A percentile compares a stretch with the other conserved stretches of the same genome.
Evolutionary conservation across 2,329 filamentous ascomycete species (phyloP).

Genomic region (Plenodomus tracheiphilus): DNA sequence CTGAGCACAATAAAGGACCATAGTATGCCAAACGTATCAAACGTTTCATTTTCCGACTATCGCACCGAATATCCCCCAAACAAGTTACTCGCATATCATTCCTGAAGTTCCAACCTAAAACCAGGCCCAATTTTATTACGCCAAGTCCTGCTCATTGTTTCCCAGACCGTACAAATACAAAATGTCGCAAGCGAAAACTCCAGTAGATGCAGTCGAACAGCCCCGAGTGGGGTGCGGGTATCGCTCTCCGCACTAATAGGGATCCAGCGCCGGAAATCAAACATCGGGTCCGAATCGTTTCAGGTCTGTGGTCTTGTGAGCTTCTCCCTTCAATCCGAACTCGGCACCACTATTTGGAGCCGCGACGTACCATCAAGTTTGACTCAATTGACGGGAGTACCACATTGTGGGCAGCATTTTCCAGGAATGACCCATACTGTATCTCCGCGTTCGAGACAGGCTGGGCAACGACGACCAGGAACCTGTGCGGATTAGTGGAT

Average conservation of each 20-base stretch:
- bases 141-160: not conserved
- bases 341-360: too few species aligned
- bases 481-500: too few species aligned
- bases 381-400: conserved; percentile 46
- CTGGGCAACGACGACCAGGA: conserved; percentile 45
- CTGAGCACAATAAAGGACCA: too few species aligned
- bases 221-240: conserved; percentile 17
- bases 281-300: too few species aligned
- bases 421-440: conserved; percentile 48
- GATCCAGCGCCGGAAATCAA: conserved; percentile 8
- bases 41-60: too few species aligned
- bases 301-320: too few species aligned
- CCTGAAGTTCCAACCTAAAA: too few species aligned
- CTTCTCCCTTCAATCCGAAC: too few species aligned
- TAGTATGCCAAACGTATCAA: too few species aligned
- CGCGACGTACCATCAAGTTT: too few species aligned
- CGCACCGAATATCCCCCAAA: too few species aligned
- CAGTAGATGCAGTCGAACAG: conserved; percentile 25
- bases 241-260: conserved; percentile 7
- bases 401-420: conserved; percentile 45
- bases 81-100: too few species aligned
- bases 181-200: conserved; percentile 7
- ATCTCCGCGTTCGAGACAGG: conserved; percentile 45
- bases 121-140: not conserved
- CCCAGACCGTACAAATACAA: conserved; percentile 3